Conservation (phyloP, 2,329 filamentous ascomycete genomes). For the Fonsecaea nubica region DNA sequence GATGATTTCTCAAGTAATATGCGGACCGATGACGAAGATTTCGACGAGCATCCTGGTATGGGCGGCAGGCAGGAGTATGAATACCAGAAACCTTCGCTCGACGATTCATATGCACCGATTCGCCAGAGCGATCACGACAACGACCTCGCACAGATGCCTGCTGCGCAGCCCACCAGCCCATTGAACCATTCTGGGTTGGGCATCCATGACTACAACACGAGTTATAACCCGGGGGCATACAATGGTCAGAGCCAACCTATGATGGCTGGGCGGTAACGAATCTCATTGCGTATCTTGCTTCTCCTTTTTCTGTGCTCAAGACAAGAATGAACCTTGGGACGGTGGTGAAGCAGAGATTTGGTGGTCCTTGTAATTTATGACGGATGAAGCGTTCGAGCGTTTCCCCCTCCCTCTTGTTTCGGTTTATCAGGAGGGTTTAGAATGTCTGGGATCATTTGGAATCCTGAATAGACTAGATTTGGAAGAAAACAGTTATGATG, state of each 20-base stretch:
- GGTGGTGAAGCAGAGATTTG: conserved; percentile 2
- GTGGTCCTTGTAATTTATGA: not conserved
- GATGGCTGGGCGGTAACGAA: conserved; percentile 29
- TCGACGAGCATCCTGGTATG: conserved; percentile 46
- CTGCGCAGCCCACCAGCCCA: conserved; percentile 41
- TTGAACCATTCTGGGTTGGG: conserved; percentile 44
- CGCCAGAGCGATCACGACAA: conserved; percentile 54
- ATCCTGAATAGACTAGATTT: not conserved
- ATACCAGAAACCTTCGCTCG: conserved; percentile 56
- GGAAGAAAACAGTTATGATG: not conserved
- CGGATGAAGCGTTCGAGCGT: conserved; percentile 5
- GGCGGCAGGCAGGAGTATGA: conserved; percentile 48
- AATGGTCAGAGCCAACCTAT: conserved; percentile 30
- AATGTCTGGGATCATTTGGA: not conserved
- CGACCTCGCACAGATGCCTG: conserved; percentile 45
- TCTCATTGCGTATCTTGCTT: conserved; percentile 34
- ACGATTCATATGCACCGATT: conserved; percentile 59
- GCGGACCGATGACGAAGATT: conserved; percentile 49
- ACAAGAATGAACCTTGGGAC: conserved; percentile 3
- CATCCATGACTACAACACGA: conserved; percentile 52
- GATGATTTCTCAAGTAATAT: conserved; percentile 57
- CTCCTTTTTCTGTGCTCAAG: not conserved
- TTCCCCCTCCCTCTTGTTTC: not conserved
- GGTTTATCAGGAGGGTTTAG: not conserved
- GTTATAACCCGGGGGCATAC: conserved; percentile 49